These are phyloP conservation scores for Colletotrichum camelliae DNA, from an alignment of 2,329 filamentous ascomycete species.

Conservation along the genomic window DNA sequence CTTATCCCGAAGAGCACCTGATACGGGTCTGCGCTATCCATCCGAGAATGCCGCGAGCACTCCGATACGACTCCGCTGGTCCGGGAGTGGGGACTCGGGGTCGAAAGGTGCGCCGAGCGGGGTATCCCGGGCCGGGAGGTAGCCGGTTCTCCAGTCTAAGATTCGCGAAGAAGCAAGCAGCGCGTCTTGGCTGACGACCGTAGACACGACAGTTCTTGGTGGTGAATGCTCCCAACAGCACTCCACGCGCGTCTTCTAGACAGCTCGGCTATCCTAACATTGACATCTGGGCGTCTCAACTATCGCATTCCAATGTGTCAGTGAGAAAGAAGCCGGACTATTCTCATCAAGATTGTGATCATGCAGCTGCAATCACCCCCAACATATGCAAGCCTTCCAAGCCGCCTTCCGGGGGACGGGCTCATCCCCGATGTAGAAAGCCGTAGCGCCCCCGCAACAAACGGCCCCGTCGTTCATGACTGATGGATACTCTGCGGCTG, in stretches of 20 bases:
- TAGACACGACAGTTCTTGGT: neutral
- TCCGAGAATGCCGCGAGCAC: neutral
- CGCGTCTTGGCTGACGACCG: rapidly evolving
- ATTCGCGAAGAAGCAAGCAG: neutral
- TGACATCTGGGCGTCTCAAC: neutral
- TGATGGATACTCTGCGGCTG: neutral
- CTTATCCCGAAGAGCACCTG: neutral
- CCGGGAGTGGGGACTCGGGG: neutral
- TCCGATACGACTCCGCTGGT: neutral
- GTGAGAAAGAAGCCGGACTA: neutral
- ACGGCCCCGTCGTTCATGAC: neutral
- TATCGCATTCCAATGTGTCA: neutral
- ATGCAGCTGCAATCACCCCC: neutral
- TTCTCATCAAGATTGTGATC: neutral
- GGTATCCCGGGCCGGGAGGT: neutral
- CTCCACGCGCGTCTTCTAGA: neutral
- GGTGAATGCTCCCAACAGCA: too few species aligned
- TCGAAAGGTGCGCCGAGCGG: neutral
- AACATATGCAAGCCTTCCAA: neutral
- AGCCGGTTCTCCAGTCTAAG: neutral
- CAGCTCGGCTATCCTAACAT: neutral
- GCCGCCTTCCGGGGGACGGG: neutral
- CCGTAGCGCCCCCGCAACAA: neutral
- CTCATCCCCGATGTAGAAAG: neutral
- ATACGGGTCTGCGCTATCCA: neutral